Evolutionary conservation across 2,329 filamentous ascomycete species (phyloP), one percentile per base, ranked within the genome.

Genomic region (Colletotrichum spaethianum): DNA sequence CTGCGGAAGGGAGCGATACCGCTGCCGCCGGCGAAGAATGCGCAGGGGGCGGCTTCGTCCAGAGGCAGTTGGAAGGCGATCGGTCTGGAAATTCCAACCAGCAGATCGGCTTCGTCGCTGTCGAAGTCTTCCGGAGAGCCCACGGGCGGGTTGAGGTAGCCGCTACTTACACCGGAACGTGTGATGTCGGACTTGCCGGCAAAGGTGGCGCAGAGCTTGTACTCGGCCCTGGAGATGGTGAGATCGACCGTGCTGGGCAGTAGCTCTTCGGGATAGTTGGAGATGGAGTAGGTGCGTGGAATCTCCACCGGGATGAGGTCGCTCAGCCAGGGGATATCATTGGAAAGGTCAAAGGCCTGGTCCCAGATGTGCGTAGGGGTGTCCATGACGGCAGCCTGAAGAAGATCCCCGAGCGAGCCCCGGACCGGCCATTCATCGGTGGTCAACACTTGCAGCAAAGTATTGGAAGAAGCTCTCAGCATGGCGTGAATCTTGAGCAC

Each of bases 1-100:
- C 85, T 86, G 5, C 87, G 80, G 78, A 88, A 89, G 0, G 87
- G 86, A 0, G 87, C 87, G 33, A 89, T 87, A 1, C 87, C 87
- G 52, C 85, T 87, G 0, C 86, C 87, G 16, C 87, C 87, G 0
- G 87, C 87, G 74, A 89, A 89, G 75, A 86, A 86, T 0, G 86
- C 86, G 26, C 86, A 87, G 0, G 86, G 87, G 0, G 85, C 85
- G 40, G 86, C 85, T 18, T 82, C 80, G 44, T 88, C 85, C 6
- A 87, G 78, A 0, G 87, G 87, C 0, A 89, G 79, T 57, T 88
- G 86, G 75, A 89, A 89, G 1, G 85, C 81, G 1, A 86, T 81
- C 0, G 87, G 87, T 0, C 86, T 81, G 0, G 87, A 89, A 0
- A 89, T 83, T 1, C 87, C 87, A n/a, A 89, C 79, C 1, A 89